Evolutionary conservation across 208 protist species (phyloP), one percentile per base, ranked within the genome.

Genomic region (Leishmania guyanensis): DNA sequence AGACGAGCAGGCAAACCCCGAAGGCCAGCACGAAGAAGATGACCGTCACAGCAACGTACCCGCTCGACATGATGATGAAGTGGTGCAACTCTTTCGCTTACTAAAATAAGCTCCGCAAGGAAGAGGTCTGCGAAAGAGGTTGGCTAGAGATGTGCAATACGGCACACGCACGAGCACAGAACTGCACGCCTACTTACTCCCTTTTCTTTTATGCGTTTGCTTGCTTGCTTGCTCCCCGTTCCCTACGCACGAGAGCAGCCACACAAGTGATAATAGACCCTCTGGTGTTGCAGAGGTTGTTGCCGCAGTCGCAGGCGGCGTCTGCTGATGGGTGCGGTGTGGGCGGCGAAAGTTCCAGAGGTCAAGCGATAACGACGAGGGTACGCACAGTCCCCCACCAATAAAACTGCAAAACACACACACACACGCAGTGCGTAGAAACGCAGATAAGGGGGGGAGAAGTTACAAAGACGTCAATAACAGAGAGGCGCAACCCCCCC

Each of bases 11-110:
- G 64, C 82, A 86, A 56, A 86, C 89, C 51, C 75, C 75, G 20
- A 96, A 75, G 36, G 92, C 83, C 62, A 92, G 53, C n/a, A 91
- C 82, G 65, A 92, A 94, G 84, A 97, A 97, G 39, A 96, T 79
- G 56, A 95, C 85, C 58, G 88, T 89, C 69, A 89, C 80, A 22
- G 79, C 78, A 58, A 97, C 77, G 71, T 91, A 94, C 6, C 79
- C 89, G 14, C 46, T 70, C 2, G 85, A 77, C 91, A 96, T 94
- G 48, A 60, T 53, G 8, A 51, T 51, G 48, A 73, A 50, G 76
- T 60, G n/a, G 4, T 0, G 46, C 39, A 14, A 36, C 33, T 8
- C 16, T 68, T 43, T 39, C 29, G 16, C 62, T 12, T 56, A 56
- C 53, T 56, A 33, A 68, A 33, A 68, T 39, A 26, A 39, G 62